These are phyloP conservation scores for Kurtzmaniella quercitrusa DNA, from an alignment of 1,139 yeast genomes.

Conservation along the genomic window DNA sequence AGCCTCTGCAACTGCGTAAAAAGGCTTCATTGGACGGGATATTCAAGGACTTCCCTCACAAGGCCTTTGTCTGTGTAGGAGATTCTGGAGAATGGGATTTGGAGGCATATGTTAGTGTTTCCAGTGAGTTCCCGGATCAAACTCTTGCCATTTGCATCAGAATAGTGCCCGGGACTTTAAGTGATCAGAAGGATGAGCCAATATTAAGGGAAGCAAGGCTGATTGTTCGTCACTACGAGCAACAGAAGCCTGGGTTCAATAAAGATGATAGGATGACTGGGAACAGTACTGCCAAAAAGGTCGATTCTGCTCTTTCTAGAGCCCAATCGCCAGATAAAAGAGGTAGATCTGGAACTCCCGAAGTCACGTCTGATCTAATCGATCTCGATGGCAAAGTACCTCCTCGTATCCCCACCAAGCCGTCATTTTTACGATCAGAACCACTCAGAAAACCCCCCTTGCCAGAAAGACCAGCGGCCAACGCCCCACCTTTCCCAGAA, in stretches of 20 bases:
- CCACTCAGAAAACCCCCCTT: conserved; percentile 21
- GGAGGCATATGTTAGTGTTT: conserved; percentile 81
- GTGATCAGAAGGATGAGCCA: conserved; percentile 45
- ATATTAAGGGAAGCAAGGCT: conserved; percentile 29
- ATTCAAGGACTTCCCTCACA: conserved; percentile 69
- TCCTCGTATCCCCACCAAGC: conserved; percentile 41
- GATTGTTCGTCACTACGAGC: conserved; percentile 14
- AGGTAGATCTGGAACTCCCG: neutral
- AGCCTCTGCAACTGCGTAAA: conserved; percentile 83
- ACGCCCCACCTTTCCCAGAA: conserved; percentile 5
- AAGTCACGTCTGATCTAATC: conserved; percentile 21
- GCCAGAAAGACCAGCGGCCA: conserved; percentile 12
- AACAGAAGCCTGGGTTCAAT: conserved; percentile 7
- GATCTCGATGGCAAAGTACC: conserved; percentile 30
- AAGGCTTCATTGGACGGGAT: conserved; percentile 58
- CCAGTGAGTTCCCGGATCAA: conserved; percentile 56
- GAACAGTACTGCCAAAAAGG: conserved; percentile 2
- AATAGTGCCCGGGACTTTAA: conserved; percentile 67
- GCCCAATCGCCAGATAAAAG: neutral
- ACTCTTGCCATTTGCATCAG: conserved; percentile 77
- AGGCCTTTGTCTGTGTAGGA: conserved; percentile 80
- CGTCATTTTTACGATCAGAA: conserved; percentile 26
- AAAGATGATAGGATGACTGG: conserved; percentile 11
- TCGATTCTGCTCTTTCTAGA: neutral
- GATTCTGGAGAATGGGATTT: conserved; percentile 95